Base-by-base conservation (phyloP, 2,329 filamentous ascomycete species). In the Leptographium radiaticola region DNA sequence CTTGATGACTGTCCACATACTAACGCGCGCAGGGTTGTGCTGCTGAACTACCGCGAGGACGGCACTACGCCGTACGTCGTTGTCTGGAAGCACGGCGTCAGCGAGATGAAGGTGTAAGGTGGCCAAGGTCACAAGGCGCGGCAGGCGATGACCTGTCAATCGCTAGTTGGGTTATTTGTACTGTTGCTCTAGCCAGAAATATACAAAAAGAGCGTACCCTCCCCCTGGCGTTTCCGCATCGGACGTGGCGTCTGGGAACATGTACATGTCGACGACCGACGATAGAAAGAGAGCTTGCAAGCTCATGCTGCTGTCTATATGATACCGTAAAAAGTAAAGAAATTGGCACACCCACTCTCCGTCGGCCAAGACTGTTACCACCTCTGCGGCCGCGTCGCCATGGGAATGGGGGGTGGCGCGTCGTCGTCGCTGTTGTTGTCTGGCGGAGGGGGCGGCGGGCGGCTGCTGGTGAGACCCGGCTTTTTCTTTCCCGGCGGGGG, bases 1-100 rank as follows among this genome's bases (percentile, higher is more conserved):
- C 54, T 53, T 39, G 31, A 51, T 49, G 20, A 33, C 13, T 9
- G 18, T 15, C 4, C 25, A 5, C 16, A 10, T 39, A n/a, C 50
- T 52, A 31, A 38, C 16, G 1, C 8, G 2, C 16, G 31, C 59
- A 90, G 87, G 83, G 77, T 95, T 64, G 77, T 90, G 61, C 87
- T 96, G 62, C 86, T 96, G 68, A 94, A 96, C 81, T 98, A 95
- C 82, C 91, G 93, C 65, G 90, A 95, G 71, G 93, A 97, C 65
- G 93, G 93, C 70, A 71, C 85, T 62, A 97, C 91, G 54, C 93
- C 93, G 57, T 98, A 80, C 69, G 77, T 95, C 65, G 86, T 82
- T 62, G 75, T 94, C 75, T 97, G 90, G 91, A 96, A 97, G 83
- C 86, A 96, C 75, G 93, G 91, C 67, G 73, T 97, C 60, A 76